These are phyloP conservation scores for Ophiocordyceps polyrhachis-furcata DNA, from an alignment of 2,329 filamentous ascomycete species.

Conservation along the genomic window DNA sequence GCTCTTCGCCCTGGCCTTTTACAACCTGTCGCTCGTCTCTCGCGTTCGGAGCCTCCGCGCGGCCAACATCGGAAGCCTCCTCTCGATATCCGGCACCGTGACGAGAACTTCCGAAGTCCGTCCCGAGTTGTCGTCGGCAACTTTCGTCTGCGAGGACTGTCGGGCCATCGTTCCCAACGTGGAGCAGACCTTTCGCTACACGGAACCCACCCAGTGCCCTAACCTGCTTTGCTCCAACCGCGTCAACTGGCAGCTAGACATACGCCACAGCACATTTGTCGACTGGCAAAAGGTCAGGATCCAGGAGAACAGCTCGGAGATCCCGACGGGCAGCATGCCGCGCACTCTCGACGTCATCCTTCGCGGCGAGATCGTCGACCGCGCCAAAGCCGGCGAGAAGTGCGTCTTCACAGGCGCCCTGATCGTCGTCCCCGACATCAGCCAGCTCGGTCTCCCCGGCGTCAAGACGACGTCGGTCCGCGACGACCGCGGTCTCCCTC, in stretches of 20 bases:
- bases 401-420: slow-evolving; percentile 94
- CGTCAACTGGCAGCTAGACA: slow-evolving; percentile 88
- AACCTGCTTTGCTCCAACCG: slow-evolving; percentile 78
- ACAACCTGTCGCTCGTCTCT: slow-evolving; percentile 78
- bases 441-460: slow-evolving; percentile 80
- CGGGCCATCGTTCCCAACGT: slow-evolving; percentile 72
- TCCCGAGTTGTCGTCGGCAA: slow-evolving; percentile 79
- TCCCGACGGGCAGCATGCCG: slow-evolving; percentile 96
- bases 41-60: slow-evolving; percentile 74
- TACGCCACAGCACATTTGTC: slow-evolving; percentile 90
- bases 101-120: slow-evolving; percentile 94
- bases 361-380: slow-evolving; percentile 90
- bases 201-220: slow-evolving; percentile 88
- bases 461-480: slow-evolving; percentile 65
- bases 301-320: slow-evolving; percentile 96
- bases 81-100: slow-evolving; percentile 92
- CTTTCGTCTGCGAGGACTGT: slow-evolving; percentile 82
- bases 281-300: slow-evolving; percentile 99
- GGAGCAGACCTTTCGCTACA: slow-evolving; percentile 95
- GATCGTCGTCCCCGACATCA: slow-evolving; percentile 93
- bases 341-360: slow-evolving; percentile 94
- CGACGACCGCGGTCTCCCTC: slow-evolving; percentile 55
- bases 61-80: slow-evolving; percentile 73
- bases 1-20: slow-evolving; percentile 82
- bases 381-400: slow-evolving; percentile 93